Evolutionary conservation across 306 rosid species (phyloP), one percentile per base, ranked within the genome.

Genomic region (Senna tora): DNA sequence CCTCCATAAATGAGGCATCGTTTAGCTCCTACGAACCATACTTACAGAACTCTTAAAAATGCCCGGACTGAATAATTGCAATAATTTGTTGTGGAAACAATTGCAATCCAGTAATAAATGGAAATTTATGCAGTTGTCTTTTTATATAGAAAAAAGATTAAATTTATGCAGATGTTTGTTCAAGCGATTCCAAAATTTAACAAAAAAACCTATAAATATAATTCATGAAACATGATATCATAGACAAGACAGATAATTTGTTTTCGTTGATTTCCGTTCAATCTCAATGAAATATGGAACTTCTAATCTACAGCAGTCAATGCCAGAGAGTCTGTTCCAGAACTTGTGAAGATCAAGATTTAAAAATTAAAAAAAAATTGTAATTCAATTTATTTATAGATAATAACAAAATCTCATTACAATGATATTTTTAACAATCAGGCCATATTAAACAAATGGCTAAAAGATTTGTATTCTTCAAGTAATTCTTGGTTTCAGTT

Each of bases 21-120:
- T 25, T 25, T 25, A 25, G 63, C 71, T 25, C 71, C 64, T 59
- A 47, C 59, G 34, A 67, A 50, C 69, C 74, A 61, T 55, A 55
- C 42, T 49, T 6, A 65, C 17, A 30, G 7, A 74, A 41, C 67
- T 66, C 58, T 53, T 17, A 63, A 65, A 75, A 30, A 38, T 55
- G 19, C 17, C 47, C 45, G n/a, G n/a, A n/a, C n/a, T n/a, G n/a
- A n/a, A n/a, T n/a, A n/a, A n/a, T n/a, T n/a, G n/a, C n/a, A n/a
- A 73, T 51, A 28, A 74, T 52, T 60, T 58, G 28, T 34, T 49
- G 28, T 17, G 17, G 15, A 65, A 64, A 65, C 12, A 65, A 16
- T 65, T 65, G 46, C 43, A 22, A 61, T 9, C 41, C 15, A 33
- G 15, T 34, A 20, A 33, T 13, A 39, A 63, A n/a, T 22, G 54